Percentiles rank a stretch among this genome's conserved stretches.
These are phyloP conservation scores for Podaxis rugospora DNA, from an alignment of 768 basidiomycete genomes.

Conservation along the genomic window DNA sequence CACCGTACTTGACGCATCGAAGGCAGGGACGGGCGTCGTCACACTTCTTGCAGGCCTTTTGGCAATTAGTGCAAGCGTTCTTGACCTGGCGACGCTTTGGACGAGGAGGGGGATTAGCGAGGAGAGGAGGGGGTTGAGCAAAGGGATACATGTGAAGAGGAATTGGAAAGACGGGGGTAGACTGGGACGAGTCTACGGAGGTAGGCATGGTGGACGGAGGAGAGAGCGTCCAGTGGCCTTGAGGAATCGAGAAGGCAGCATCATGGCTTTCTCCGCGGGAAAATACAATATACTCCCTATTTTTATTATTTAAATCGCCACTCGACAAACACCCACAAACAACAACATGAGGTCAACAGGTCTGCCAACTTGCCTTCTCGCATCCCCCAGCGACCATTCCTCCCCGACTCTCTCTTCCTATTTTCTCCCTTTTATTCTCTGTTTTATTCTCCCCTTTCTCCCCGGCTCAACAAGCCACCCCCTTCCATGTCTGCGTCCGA, in stretches of 20 bases:
- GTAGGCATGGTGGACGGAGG: constrained; percentile 13
- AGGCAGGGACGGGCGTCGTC: constrained; percentile 91
- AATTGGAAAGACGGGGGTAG: constrained; percentile 47
- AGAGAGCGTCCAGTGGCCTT: constrained; percentile 8
- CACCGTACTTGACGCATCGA: constrained; percentile 88
- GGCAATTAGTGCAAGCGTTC: constrained; percentile 88
- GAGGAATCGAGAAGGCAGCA: constrained; percentile 8
- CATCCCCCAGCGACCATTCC: constrained; percentile 12
- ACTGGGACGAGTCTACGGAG: constrained; percentile 14
- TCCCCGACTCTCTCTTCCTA: constrained; percentile 17
- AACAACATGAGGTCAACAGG: constrained; percentile 33
- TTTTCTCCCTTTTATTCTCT: constrained; percentile 14
- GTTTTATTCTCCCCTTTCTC: constrained; percentile 12
- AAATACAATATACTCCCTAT: constrained; percentile 1
- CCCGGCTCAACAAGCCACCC: neutral
- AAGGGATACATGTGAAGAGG: constrained; percentile 73
- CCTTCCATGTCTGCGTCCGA: constrained; percentile 7
- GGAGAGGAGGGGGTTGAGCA: constrained; percentile 34
- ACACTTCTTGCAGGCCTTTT: constrained; percentile 90
- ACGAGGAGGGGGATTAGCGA: constrained; percentile 47
- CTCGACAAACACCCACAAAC: constrained; percentile 32
- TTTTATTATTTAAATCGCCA: constrained; percentile 16
- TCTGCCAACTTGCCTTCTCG: constrained; percentile 15
- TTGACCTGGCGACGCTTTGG: constrained; percentile 86
- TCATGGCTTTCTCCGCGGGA: constrained; percentile 8